Evolutionary conservation across 2,329 filamentous ascomycete genomes (phyloP).

Genomic region (Cladobotryum protrusum): DNA sequence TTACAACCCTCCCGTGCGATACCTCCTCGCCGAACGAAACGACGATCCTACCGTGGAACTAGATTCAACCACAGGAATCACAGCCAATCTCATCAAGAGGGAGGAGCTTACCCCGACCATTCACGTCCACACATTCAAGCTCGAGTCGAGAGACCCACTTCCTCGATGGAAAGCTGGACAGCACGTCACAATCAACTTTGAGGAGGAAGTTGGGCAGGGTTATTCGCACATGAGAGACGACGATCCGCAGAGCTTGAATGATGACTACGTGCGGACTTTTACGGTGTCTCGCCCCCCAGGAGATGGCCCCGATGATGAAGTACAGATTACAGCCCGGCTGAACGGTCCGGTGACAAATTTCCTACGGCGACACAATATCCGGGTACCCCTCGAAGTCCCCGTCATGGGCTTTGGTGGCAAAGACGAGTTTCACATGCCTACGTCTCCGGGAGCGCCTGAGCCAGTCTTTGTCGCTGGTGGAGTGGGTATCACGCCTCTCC

Average conservation of each 20-base stretch:
- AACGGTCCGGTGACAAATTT: constrained; percentile 64
- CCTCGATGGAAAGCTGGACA: constrained; percentile 61
- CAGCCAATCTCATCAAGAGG: constrained; percentile 53
- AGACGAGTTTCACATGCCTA: constrained; percentile 35
- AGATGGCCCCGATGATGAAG: constrained; percentile 31
- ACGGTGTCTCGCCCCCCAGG: constrained; percentile 62
- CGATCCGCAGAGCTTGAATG: constrained; percentile 73
- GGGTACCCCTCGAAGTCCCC: constrained; percentile 53
- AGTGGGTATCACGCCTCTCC: constrained; percentile 75
- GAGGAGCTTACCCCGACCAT: constrained; percentile 60
- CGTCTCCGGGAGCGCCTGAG: constrained; percentile 17
- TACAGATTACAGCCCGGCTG: constrained; percentile 67
- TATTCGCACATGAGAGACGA: constrained; percentile 81
- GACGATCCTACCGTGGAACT: constrained; percentile 12
- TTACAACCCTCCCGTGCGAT: constrained; percentile 71
- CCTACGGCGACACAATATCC: constrained; percentile 53
- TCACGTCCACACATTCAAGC: constrained; percentile 52
- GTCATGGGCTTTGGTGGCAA: constrained; percentile 69
- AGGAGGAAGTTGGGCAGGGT: constrained; percentile 60
- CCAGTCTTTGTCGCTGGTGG: constrained; percentile 66
- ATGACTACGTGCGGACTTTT: constrained; percentile 79
- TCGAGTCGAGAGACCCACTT: constrained; percentile 19
- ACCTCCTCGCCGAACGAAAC: constrained; percentile 51
- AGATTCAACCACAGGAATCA: constrained; percentile 16
- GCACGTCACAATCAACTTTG: constrained; percentile 71